Evolutionary conservation across 768 basidiomycete species (phyloP).

Genomic region (Hygrocybe punicea): DNA sequence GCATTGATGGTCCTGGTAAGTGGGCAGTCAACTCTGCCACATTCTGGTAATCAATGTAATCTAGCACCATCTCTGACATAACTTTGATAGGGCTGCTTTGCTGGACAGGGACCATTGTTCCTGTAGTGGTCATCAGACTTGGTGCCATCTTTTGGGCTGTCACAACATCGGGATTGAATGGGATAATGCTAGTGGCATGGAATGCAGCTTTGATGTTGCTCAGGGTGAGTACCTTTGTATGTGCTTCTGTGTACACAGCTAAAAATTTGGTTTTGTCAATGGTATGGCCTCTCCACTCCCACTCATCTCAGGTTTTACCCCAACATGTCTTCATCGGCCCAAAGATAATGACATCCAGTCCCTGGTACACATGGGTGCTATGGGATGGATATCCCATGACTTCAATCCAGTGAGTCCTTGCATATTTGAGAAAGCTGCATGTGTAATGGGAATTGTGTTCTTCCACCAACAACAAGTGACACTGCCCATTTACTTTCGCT

Average conservation of each 20-base stretch:
- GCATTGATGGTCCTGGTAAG: background rate
- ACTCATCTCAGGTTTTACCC: constrained; percentile 13
- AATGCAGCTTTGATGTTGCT: constrained; percentile 18
- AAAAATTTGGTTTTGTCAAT: constrained; percentile 32
- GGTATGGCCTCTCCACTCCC: constrained; percentile 10
- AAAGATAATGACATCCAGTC: constrained; percentile 18
- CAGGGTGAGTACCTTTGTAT: constrained; percentile 9
- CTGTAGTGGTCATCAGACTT: constrained; percentile 19
- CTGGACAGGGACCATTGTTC: constrained; percentile 17
- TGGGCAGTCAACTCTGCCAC: background rate
- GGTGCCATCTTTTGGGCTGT: constrained; percentile 24
- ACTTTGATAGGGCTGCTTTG: constrained; percentile 21
- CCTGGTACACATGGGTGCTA: constrained; percentile 22
- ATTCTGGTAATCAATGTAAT: background rate
- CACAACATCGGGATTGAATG: constrained; percentile 20
- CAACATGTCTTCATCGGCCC: constrained; percentile 12
- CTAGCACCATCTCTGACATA: constrained; percentile 12
- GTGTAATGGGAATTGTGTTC: constrained; percentile 31
- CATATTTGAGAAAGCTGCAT: constrained; percentile 30
- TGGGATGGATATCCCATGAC: constrained; percentile 29
- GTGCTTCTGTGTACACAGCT: constrained; percentile 14
- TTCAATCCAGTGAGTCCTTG: constrained; percentile 24
- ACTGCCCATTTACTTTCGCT: constrained; percentile 13
- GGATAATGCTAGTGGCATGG: constrained; percentile 18
- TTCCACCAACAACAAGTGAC: background rate